Base-by-base conservation (phyloP, 139 green algal species). In the Chlorella sp. region DNA sequence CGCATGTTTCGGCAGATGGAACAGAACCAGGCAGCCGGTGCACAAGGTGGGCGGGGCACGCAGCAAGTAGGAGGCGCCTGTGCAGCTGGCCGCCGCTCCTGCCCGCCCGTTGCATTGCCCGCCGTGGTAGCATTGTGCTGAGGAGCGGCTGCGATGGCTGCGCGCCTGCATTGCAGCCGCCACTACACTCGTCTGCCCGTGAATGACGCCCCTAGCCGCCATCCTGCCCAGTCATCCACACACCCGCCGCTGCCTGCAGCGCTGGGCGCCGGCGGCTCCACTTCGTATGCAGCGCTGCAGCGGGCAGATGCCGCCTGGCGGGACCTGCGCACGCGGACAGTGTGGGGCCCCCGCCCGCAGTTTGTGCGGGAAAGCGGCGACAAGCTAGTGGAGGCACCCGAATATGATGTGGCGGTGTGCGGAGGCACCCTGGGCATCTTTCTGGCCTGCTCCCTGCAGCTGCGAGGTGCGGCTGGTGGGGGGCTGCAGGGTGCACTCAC, bases 401-500 rank as follows among this genome's bases (percentile, higher is more conserved):
- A 81, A 17, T 82, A 82, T 75, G 88, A 93, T 75, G 89, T 91
- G 3, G 84, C 93, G 19, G 94, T 99, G 65, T 97, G 92, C 73
- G 97, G 97, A 0, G 97, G 97, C 36, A 99, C 96, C 41, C 89
- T 98, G 56, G 95, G 95, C 56, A 92, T 97, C 68, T 97, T 99
- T 51, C 58, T 96, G 19, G 97, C 97, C 0, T 84, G 84, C 7
- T 90, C 94, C 30, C 88, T 99, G 65, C 92, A 94, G 60, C 51
- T 86, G 20, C 78, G 43, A 51, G 78, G 76, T 82, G 51, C 0
- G 76, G 43, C 43, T 38, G 40, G 8, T 19, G n/a, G 24, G 41
- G 0, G 0, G 17, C 26, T 20, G 20, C 28, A 41, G 40, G 9
- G 41, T 20, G 9, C 20, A 77, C 1, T 20, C 41, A 60, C 22